Conservation (phyloP, 164 flowering plant genomes). For the Annona squamosa region DNA sequence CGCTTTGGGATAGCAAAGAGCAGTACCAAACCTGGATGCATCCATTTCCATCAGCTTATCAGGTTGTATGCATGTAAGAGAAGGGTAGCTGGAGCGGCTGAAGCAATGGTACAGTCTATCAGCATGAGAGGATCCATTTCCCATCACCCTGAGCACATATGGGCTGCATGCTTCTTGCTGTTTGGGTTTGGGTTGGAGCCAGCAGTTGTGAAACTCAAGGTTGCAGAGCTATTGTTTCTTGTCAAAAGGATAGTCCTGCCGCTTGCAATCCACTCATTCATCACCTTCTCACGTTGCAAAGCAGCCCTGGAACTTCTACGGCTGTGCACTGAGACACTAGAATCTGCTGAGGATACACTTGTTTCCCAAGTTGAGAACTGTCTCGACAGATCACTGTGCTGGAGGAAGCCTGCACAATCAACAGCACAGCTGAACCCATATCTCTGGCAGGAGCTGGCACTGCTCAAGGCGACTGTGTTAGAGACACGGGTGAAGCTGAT, state of each 20-base stretch:
- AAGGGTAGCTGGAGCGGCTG: constrained; percentile 46
- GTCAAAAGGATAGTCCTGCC: constrained; percentile 70
- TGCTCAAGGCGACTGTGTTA: constrained; percentile 71
- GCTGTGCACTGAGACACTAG: constrained; percentile 67
- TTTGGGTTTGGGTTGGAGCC: constrained; percentile 65
- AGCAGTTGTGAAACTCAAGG: constrained; percentile 53
- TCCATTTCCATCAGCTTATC: constrained; percentile 61
- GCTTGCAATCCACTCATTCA: constrained; percentile 59
- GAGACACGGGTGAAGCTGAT: constrained; percentile 87
- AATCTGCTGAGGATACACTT: constrained; percentile 74
- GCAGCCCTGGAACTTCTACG: constrained; percentile 79
- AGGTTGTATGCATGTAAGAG: constrained; percentile 65
- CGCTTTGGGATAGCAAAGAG: constrained; percentile 77
- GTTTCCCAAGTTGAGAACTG: constrained; percentile 80
- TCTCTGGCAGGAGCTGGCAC: constrained; percentile 89
- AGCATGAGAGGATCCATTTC: constrained; percentile 40
- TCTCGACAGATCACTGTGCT: constrained; percentile 71
- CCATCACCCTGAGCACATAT: constrained; percentile 64
- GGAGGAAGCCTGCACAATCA: constrained; percentile 58
- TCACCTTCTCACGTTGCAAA: constrained; percentile 69
- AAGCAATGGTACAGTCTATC: constrained; percentile 65
- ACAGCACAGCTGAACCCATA: constrained; percentile 76
- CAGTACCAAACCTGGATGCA: constrained; percentile 39
- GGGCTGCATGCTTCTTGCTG: constrained; percentile 87
- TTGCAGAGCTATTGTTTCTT: constrained; percentile 44